These are phyloP conservation scores for Colletotrichum trifolii DNA, from an alignment of 2,329 filamentous ascomycete species.

Conservation along the genomic window DNA sequence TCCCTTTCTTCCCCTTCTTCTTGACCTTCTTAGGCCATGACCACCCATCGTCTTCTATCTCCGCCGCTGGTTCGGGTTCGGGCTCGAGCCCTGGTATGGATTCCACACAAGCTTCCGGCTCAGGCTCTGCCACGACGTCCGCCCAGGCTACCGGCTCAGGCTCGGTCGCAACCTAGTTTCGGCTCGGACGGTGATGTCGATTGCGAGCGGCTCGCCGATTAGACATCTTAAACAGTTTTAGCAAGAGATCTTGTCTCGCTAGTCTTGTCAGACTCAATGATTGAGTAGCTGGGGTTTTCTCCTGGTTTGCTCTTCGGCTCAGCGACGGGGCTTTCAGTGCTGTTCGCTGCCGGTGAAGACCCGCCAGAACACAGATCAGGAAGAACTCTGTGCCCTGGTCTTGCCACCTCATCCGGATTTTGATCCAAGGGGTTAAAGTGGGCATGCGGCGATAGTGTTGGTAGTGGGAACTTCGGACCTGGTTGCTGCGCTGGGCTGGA, in stretches of 20 bases:
- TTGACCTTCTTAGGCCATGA: slow-evolving; percentile 3
- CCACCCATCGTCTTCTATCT: neutral
- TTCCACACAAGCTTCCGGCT: too few species aligned
- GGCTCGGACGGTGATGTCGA: slow-evolving; percentile 41
- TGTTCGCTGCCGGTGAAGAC: neutral
- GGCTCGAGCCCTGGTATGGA: neutral
- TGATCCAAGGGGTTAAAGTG: too few species aligned
- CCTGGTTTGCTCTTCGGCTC: neutral
- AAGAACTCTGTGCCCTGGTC: too few species aligned
- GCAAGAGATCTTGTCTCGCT: slow-evolving; percentile 8
- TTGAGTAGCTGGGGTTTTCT: neutral
- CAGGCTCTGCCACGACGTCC: neutral
- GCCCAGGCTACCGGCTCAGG: too few species aligned
- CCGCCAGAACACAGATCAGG: neutral
- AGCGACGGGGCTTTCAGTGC: too few species aligned
- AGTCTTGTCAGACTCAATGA: neutral
- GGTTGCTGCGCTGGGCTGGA: too few species aligned
- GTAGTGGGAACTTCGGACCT: too few species aligned
- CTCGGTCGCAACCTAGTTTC: neutral
- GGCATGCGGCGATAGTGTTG: too few species aligned
- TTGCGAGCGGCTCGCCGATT: slow-evolving; percentile 36
- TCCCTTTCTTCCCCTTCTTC: slow-evolving; percentile 11
- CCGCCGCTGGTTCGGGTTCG: neutral
- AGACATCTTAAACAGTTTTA: slow-evolving; percentile 12
- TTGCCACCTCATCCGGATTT: too few species aligned